phyloP scores from a whole-genome alignment of 73 alveolate genomes.

The Stentor roeselii region DNA sequence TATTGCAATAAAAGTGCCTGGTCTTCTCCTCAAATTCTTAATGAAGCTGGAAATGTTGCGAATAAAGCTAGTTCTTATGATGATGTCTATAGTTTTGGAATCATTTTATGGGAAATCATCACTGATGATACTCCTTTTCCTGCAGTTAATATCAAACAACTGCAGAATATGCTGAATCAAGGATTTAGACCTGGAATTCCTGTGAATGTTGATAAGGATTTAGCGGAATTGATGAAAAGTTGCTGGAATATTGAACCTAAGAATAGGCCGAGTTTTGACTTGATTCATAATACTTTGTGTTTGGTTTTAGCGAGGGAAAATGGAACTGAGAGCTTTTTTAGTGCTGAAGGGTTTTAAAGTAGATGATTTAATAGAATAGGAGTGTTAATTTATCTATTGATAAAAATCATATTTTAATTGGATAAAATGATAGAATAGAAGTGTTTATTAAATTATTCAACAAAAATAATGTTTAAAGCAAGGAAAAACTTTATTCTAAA shows the following conservation, averaged over 20 bases:
- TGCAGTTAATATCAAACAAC: neutral
- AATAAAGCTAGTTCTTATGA: neutral
- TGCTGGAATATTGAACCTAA: slow-evolving; percentile 29
- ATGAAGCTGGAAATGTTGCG: neutral
- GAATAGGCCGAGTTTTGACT: neutral
- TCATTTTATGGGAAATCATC: slow-evolving; percentile 36
- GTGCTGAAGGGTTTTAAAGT: slow-evolving; percentile 2
- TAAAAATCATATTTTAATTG: too few species aligned
- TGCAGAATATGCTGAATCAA: neutral
- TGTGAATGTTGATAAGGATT: neutral
- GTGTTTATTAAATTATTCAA: too few species aligned
- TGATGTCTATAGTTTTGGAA: slow-evolving; percentile 33
- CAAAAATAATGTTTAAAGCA: too few species aligned
- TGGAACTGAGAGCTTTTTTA: neutral
- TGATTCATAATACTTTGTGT: slow-evolving; percentile 9
- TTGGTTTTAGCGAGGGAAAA: neutral
- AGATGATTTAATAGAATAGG: too few species aligned
- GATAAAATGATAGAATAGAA: too few species aligned
- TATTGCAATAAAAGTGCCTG: slow-evolving; percentile 31
- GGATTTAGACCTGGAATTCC: slow-evolving; percentile 26
- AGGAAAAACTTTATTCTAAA: too few species aligned
- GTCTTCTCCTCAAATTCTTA: slow-evolving; percentile 23
- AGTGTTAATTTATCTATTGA: too few species aligned
- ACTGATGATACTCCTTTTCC: slow-evolving; percentile 31
- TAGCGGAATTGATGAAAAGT: neutral